These are phyloP conservation scores for Nicotiana attenuata DNA, from an alignment of 257 asterid genomes.

Conservation along the genomic window DNA sequence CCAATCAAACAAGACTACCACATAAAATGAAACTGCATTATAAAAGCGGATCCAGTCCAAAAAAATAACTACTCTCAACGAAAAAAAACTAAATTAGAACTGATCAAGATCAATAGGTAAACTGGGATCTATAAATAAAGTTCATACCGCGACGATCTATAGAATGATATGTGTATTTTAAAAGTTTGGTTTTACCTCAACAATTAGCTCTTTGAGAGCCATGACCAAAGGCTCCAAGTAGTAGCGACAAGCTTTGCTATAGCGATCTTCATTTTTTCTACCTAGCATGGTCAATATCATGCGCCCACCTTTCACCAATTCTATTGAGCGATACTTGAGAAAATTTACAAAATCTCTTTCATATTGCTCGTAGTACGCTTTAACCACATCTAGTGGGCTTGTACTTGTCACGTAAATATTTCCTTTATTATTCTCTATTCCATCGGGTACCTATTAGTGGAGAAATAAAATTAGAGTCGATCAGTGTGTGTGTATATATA, in stretches of 20 bases:
- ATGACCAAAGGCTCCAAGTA: conserved; percentile 53
- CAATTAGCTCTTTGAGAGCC: conserved; percentile 43
- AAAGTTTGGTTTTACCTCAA: conserved; percentile 27
- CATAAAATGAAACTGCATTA: too few relatives aligned
- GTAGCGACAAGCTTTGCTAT: conserved; percentile 44
- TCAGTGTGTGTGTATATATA: too few relatives aligned
- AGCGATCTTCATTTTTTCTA: conserved; percentile 36
- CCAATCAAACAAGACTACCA: too few relatives aligned
- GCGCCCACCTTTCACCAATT: conserved; percentile 45
- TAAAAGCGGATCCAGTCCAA: too few relatives aligned
- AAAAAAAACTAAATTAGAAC: too few relatives aligned
- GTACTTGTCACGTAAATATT: conserved; percentile 36
- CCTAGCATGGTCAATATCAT: conserved; percentile 61
- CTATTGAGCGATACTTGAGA: conserved; percentile 43
- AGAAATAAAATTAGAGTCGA: too few relatives aligned
- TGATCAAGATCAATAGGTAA: too few relatives aligned
- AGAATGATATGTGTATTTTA: too few relatives aligned
- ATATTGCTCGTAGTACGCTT: conserved; percentile 50
- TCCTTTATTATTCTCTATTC: conserved; percentile 27
- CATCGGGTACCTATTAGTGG: neutral
- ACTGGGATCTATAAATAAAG: too few relatives aligned
- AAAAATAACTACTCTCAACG: too few relatives aligned
- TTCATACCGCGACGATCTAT: too few relatives aligned
- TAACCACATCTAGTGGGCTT: conserved; percentile 34
- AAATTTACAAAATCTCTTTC: conserved; percentile 44